phyloP scores from a whole-genome alignment of 176 grass and related monocot genomes.

The Bonia amplexicaulis region DNA sequence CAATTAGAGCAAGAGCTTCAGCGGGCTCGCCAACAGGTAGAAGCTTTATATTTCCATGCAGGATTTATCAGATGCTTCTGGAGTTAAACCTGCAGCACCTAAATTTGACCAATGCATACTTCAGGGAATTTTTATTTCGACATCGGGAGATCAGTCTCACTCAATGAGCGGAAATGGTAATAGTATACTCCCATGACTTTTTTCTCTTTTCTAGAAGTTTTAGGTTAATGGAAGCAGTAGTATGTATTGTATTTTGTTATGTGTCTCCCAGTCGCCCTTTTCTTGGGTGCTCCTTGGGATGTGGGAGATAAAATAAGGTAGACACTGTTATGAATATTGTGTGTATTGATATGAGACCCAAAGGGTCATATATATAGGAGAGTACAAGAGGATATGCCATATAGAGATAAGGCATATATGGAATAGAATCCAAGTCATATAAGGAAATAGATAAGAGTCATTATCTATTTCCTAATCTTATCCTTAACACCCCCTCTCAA shows the following conservation, averaged over 20 bases:
- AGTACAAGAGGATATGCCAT: too few relatives aligned
- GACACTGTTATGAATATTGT: too few relatives aligned
- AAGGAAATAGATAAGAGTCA: too few relatives aligned
- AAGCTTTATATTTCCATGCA: neutral
- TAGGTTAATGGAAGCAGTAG: neutral
- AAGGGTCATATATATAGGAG: too few relatives aligned
- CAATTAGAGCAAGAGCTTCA: conserved; percentile 93
- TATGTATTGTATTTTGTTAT: neutral
- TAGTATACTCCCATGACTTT: conserved; percentile 1
- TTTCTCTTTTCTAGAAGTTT: neutral
- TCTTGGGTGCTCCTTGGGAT: neutral
- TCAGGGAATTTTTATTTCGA: conserved; percentile 91
- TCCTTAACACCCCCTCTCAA: too few relatives aligned
- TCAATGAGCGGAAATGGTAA: conserved; percentile 70
- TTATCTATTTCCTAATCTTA: too few relatives aligned
- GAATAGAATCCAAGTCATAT: too few relatives aligned
- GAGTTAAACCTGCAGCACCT: neutral
- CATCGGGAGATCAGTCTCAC: conserved; percentile 66
- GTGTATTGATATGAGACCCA: too few relatives aligned
- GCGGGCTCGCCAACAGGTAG: conserved; percentile 76
- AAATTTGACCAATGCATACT: conserved; percentile 26
- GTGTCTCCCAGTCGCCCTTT: neutral
- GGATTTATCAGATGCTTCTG: conserved; percentile 13
- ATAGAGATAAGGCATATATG: too few relatives aligned
- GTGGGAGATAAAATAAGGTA: conserved; percentile 15